These are phyloP conservation scores for Serendipita indica DNA, from an alignment of 768 basidiomycete genomes.

Conservation along the genomic window DNA sequence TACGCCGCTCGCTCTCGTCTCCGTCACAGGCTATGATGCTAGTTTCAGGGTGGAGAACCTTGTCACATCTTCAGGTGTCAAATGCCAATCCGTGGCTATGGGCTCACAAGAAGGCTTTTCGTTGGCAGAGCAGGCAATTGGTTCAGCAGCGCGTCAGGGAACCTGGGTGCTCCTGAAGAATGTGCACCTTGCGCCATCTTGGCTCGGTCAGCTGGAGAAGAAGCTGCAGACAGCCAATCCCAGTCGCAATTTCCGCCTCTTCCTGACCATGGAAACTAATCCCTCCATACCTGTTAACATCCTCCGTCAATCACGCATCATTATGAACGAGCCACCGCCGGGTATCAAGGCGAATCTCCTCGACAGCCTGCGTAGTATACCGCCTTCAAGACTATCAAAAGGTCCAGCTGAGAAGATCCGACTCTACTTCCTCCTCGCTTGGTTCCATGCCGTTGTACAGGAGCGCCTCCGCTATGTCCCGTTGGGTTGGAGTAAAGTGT, in stretches of 20 bases:
- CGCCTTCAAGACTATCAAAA: conserved; percentile 52
- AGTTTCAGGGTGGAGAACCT: conserved; percentile 89
- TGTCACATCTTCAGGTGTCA: conserved; percentile 57
- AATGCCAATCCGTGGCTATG: conserved; percentile 89
- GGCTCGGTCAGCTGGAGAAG: conserved; percentile 94
- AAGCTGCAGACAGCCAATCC: conserved; percentile 84
- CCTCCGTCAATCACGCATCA: conserved; percentile 82
- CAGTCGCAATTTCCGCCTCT: conserved; percentile 83
- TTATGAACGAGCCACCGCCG: conserved; percentile 98
- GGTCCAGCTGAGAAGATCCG: conserved; percentile 90
- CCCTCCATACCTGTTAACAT: conserved; percentile 93
- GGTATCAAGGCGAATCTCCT: conserved; percentile 93
- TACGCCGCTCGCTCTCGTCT: conserved; percentile 79
- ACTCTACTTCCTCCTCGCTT: conserved; percentile 89
- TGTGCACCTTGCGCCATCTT: conserved; percentile 86
- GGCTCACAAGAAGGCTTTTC: conserved; percentile 96
- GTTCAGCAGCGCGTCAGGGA: conserved; percentile 80
- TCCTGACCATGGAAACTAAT: conserved; percentile 96
- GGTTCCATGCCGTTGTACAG: conserved; percentile 98
- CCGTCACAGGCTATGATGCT: conserved; percentile 95
- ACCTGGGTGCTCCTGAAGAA: conserved; percentile 97
- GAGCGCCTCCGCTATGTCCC: conserved; percentile 94
- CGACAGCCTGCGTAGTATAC: conserved; percentile 68
- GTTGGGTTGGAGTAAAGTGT: conserved; percentile 89
- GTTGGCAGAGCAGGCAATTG: conserved; percentile 91